Conservation (phyloP, 495 filamentous ascomycete species). For the Xylaria flabelliformis region DNA sequence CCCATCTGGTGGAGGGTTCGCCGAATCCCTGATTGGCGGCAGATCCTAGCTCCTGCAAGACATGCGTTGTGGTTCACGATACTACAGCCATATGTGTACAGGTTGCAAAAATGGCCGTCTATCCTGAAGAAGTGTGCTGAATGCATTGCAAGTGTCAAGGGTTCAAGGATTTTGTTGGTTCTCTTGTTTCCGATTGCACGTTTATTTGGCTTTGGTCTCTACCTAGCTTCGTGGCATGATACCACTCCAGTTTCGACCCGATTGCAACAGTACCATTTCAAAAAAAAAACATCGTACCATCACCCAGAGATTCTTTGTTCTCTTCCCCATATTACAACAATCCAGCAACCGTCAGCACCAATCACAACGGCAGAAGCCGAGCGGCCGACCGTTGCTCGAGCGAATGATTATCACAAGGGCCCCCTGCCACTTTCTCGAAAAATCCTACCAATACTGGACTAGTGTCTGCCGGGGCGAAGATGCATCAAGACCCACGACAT, state of each 20-base stretch:
- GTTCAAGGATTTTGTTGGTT: background rate
- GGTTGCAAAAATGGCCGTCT: background rate
- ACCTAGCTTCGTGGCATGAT: conserved; percentile 12
- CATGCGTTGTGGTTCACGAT: conserved; percentile 14
- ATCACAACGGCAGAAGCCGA: conserved; percentile 14
- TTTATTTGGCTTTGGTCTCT: conserved; percentile 1
- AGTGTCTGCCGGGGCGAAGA: conserved; percentile 9
- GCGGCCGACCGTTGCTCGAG: conserved; percentile 11
- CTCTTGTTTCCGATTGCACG: background rate
- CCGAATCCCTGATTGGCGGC: conserved; percentile 3
- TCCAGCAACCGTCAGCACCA: conserved; percentile 3
- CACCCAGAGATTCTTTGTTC: background rate
- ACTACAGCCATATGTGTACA: background rate
- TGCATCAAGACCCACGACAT: background rate
- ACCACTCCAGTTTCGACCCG: conserved; percentile 20
- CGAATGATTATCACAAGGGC: conserved; percentile 20
- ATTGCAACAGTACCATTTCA: conserved; percentile 13
- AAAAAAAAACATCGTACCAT: conserved; percentile 21
- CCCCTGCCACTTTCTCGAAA: conserved; percentile 22
- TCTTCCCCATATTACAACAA: background rate
- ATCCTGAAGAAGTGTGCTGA: background rate
- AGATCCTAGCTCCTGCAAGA: conserved; percentile 25
- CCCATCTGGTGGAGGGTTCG: conserved; percentile 18
- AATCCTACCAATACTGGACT: conserved; percentile 15
- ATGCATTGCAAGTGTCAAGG: conserved; percentile 5